A percentile compares a stretch with the other conserved stretches of the same genome.
phyloP scores from a whole-genome alignment of 352 stramenopile species.

The Pythium scleroteichum region DNA sequence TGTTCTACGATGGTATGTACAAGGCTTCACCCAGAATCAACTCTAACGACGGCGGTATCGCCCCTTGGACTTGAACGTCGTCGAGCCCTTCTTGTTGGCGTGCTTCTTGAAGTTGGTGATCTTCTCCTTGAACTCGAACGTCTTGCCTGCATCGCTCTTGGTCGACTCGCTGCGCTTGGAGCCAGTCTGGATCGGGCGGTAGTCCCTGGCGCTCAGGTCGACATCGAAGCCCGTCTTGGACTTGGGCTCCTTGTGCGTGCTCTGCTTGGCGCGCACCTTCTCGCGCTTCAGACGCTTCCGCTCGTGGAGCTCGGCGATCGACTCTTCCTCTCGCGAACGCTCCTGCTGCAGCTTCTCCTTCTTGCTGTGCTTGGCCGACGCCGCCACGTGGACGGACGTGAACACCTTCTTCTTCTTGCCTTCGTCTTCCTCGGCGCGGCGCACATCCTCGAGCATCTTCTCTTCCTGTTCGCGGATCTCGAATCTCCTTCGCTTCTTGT shows the following conservation, averaged over 20 bases:
- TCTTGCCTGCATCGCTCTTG: conserved; percentile 40
- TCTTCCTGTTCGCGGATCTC: conserved; percentile 86
- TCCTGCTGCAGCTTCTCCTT: conserved; percentile 60
- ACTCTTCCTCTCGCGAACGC: conserved; percentile 67
- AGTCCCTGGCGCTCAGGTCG: conserved; percentile 55
- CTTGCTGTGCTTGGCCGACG: conserved; percentile 80
- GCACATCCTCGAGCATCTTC: conserved; percentile 69
- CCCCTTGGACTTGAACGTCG: conserved; percentile 91
- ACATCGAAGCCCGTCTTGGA: conserved; percentile 61
- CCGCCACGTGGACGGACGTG: conserved; percentile 75
- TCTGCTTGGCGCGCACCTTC: conserved; percentile 58
- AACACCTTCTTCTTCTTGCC: conserved; percentile 72
- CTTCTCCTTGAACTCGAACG: conserved; percentile 91
- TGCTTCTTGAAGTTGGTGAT: conserved; percentile 91
- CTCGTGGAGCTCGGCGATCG: conserved; percentile 77
- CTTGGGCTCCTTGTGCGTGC: conserved; percentile 45
- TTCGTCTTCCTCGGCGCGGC: conserved; percentile 29
- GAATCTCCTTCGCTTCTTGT: conserved; percentile 85
- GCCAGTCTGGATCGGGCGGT: conserved; percentile 37
- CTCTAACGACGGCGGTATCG: conserved; percentile 79
- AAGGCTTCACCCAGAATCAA: too few species aligned
- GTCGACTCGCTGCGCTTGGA: conserved; percentile 30
- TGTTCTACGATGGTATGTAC: neutral
- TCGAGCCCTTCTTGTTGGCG: conserved; percentile 78
- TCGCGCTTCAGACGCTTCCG: conserved; percentile 80